These are phyloP conservation scores for Hortiboletus campestris DNA, from an alignment of 768 basidiomycete species.

Conservation along the genomic window DNA sequence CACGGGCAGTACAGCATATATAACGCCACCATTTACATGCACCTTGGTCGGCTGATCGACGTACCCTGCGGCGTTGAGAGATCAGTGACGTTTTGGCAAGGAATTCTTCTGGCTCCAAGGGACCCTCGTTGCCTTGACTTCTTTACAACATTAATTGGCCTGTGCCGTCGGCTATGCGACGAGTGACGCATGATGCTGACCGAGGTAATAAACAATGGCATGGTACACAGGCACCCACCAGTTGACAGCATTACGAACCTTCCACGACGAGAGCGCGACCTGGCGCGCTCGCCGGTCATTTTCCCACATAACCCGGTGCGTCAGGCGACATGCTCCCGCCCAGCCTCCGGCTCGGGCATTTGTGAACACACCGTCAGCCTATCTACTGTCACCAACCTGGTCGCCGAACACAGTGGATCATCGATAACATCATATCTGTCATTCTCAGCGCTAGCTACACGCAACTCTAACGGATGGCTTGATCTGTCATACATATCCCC, in stretches of 20 bases:
- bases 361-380: neutral
- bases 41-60: neutral
- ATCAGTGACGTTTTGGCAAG: neutral
- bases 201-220: slow-evolving; percentile 4
- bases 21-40: slow-evolving; percentile 1
- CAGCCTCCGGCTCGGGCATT: neutral
- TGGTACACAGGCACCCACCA: neutral
- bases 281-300: neutral
- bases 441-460: neutral
- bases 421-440: neutral
- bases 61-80: neutral
- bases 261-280: no score
- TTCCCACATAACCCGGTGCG: neutral
- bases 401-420: neutral
- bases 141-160: slow-evolving; percentile 11
- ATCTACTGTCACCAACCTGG: neutral
- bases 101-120: neutral
- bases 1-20: neutral
- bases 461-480: neutral
- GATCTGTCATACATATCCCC: neutral
- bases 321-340: neutral
- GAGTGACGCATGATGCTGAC: neutral
- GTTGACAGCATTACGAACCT: no score
- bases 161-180: slow-evolving; percentile 3
- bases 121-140: slow-evolving; percentile 8